Evolutionary conservation across 2,329 filamentous ascomycete species (phyloP), one percentile per base, ranked within the genome.

Genomic region (Didymosphaeria variabile): DNA sequence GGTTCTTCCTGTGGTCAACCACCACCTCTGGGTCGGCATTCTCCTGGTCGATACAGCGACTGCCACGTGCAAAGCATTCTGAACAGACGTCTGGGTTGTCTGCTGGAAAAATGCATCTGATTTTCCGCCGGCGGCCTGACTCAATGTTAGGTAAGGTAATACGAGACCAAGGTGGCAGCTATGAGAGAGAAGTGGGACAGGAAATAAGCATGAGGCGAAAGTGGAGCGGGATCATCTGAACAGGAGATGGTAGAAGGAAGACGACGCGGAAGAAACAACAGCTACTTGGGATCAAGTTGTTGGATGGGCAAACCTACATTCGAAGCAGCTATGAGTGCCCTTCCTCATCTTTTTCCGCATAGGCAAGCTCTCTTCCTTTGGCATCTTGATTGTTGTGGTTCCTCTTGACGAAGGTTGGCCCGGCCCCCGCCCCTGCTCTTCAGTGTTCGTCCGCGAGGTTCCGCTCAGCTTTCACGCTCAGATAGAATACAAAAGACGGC

Each of bases 41-140:
- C 58, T 80, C 78, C 63, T 85, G 83, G 54, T 83, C 75, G 42
- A 81, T 75, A 70, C 83, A 85, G 50, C 72, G 67, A 32, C 78
- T 79, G 4, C 77, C 79, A 56, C 83, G 80, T 36, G 79, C 71
- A 53, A 77, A 77, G 71, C 83, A 85, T 65, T 79, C 80, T 32
- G 77, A 78, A 67, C 82, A 85, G 55, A 77, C 69, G 26, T 76
- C 69, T 13, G 76, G 74, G 53, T 76, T 79, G 40, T 77, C 76
- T n/a, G 73, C 61, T 29, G 73, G 72, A 58, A 77, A 83, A 55
- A 82, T 79, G 69, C 83, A 85, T 55, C 79, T 78, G 31, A 84
- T 82, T 71, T 84, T 85, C 54, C 83, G 80, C 40, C 83, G 79
- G 44, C 82, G 79, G 60, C 83, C 84, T 78, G 55, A 36, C 45